Conservation (phyloP, 352 stramenopile species). For the Pythium volutum region DNA sequence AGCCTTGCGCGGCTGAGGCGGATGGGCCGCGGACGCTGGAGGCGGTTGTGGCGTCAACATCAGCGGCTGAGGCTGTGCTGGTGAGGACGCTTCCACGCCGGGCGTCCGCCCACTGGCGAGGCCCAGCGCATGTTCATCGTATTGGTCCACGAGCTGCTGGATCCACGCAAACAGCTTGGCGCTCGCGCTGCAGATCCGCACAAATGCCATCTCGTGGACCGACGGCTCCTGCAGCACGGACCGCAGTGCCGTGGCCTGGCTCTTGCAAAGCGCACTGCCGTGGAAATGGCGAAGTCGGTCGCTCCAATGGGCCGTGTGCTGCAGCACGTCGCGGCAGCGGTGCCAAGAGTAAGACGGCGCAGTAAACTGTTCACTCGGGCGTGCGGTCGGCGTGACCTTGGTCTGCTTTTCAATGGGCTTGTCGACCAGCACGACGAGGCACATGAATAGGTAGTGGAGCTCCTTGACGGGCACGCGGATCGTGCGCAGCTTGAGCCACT, state of each 20-base stretch:
- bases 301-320: slow-evolving; percentile 46
- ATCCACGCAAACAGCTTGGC: slow-evolving; percentile 66
- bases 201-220: slow-evolving; percentile 48
- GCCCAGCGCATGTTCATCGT: slow-evolving; percentile 51
- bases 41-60: background rate
- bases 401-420: slow-evolving; percentile 37
- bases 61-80: background rate
- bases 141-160: slow-evolving; percentile 55
- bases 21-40: background rate
- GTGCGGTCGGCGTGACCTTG: slow-evolving; percentile 36
- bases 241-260: slow-evolving; percentile 47
- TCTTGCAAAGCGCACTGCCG: slow-evolving; percentile 36
- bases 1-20: background rate
- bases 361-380: slow-evolving; percentile 51
- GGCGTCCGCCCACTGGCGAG: slow-evolving; percentile 16
- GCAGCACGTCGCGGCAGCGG: slow-evolving; percentile 53
- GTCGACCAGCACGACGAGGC: slow-evolving; percentile 62
- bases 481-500: slow-evolving; percentile 58
- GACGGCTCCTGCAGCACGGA: slow-evolving; percentile 61
- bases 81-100: background rate
- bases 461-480: slow-evolving; percentile 66
- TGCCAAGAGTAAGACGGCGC: slow-evolving; percentile 61
- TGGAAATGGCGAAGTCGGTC: slow-evolving; percentile 38
- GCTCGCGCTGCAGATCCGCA: slow-evolving; percentile 50
- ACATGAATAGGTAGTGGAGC: slow-evolving; percentile 80